Evolutionary conservation across 495 filamentous ascomycete genomes (phyloP).

Genomic region (Penicillium ucsense): DNA sequence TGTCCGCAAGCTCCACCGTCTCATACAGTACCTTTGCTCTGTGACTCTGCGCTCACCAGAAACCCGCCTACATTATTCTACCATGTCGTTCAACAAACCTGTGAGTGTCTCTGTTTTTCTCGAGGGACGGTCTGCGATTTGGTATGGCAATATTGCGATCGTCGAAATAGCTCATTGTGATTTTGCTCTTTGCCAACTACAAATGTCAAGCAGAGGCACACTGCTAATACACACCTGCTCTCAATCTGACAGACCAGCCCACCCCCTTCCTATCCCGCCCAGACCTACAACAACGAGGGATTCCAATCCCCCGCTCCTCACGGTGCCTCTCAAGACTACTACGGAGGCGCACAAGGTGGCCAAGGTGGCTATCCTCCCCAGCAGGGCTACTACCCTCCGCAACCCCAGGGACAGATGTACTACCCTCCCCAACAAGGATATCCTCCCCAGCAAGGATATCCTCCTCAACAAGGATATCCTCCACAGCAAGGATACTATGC

Average conservation of each 20-base stretch:
- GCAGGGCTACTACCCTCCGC: conserved; percentile 18
- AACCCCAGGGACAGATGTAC: conserved; percentile 29
- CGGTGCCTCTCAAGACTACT: conserved; percentile 19
- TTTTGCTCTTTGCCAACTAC: not conserved
- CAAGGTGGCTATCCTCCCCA: conserved; percentile 20
- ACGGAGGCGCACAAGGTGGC: conserved; percentile 12
- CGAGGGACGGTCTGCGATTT: no score
- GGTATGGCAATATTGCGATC: no score
- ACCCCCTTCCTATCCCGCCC: conserved; percentile 30
- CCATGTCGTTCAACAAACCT: conserved; percentile 32
- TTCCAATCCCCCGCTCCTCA: conserved; percentile 12
- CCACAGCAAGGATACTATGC: conserved; percentile 33
- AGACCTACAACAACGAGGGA: conserved; percentile 22
- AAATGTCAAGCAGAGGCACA: not conserved
- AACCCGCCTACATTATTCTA: not conserved
- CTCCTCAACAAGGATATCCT: conserved; percentile 29
- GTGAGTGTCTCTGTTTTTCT: conserved; percentile 6
- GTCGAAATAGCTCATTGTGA: no score
- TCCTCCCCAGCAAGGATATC: conserved; percentile 29
- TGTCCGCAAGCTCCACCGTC: no score
- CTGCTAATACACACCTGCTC: not conserved
- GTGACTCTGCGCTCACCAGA: conserved; percentile 1
- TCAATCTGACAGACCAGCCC: conserved; percentile 21
- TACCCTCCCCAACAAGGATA: conserved; percentile 35
- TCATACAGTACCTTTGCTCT: not conserved